These are phyloP conservation scores for Blastobotrys illinoisensis DNA, from an alignment of 1,139 yeast species.

Conservation along the genomic window DNA sequence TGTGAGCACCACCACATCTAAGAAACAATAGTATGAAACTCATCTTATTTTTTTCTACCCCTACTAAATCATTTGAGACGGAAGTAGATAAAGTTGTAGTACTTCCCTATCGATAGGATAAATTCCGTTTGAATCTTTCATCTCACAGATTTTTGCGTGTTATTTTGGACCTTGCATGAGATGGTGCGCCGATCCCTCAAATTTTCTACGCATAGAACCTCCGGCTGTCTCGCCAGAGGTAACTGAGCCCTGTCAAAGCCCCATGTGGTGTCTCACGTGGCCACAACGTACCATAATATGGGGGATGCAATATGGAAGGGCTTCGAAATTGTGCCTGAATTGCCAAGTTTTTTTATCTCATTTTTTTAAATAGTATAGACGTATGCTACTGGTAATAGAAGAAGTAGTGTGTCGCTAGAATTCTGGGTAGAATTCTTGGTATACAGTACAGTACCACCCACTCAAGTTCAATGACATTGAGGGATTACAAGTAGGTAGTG, in stretches of 20 bases:
- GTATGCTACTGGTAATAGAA: too few species aligned
- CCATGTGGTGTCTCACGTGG: too few species aligned
- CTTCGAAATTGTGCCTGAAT: neutral
- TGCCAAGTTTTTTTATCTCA: neutral
- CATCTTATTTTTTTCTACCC: neutral
- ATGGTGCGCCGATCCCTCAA: neutral
- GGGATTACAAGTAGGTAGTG: too few species aligned
- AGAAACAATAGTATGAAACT: neutral
- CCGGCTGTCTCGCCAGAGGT: neutral
- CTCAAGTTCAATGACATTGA: too few species aligned
- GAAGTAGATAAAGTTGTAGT: neutral
- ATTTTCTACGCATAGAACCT: neutral
- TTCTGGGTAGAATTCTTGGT: too few species aligned
- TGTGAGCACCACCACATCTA: neutral
- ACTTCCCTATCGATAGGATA: neutral
- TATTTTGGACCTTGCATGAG: neutral
- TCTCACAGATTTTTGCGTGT: neutral
- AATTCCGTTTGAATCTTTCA: neutral
- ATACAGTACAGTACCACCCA: too few species aligned
- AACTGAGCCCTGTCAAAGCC: too few species aligned
- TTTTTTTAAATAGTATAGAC: too few species aligned
- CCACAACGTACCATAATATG: too few species aligned
- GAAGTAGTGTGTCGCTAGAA: too few species aligned
- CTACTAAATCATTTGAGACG: neutral
- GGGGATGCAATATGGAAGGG: too few species aligned